These are phyloP conservation scores for Plasmodium inui DNA, from an alignment of 169 alveolate genomes.

Conservation along the genomic window DNA sequence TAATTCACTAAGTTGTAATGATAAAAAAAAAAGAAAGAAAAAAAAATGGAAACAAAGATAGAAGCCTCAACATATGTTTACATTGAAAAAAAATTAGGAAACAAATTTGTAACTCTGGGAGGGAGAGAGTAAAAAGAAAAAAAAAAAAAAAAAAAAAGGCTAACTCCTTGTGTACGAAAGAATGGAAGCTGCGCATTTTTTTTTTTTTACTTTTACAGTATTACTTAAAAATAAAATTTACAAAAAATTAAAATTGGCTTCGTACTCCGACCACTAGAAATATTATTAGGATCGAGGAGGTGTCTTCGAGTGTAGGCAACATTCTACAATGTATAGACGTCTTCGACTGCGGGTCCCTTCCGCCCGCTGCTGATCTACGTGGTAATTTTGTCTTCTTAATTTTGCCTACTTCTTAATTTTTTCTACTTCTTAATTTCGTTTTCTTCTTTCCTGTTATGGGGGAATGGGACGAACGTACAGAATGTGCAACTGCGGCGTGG, in stretches of 20 bases:
- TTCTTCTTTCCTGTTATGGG: slow-evolving; percentile 41
- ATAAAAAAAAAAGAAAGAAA: neutral
- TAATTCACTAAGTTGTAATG: slow-evolving; percentile 1
- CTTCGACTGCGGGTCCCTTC: neutral
- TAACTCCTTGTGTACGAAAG: neutral
- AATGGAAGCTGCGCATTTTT: neutral
- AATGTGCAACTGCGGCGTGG: neutral
- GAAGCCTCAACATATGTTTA: neutral
- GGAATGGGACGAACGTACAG: neutral
- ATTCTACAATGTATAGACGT: neutral
- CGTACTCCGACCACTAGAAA: neutral
- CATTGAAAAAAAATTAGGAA: neutral
- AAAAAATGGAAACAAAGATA: neutral
- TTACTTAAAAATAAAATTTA: slow-evolving; percentile 15
- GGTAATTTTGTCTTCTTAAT: too few species aligned
- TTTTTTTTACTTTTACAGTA: neutral
- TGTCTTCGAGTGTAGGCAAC: neutral
- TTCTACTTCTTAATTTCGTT: slow-evolving; percentile 8
- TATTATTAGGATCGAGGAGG: neutral
- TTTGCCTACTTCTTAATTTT: neutral
- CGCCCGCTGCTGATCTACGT: neutral
- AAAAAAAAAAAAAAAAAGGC: slow-evolving; percentile 3
- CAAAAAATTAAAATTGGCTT: slow-evolving; percentile 20
- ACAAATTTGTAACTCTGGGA: neutral
- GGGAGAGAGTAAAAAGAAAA: neutral